Percentiles rank a stretch among this genome's conserved stretches.
Conservation (phyloP, 371 early-diverging fungal genomes). For the Mortierella sp. region DNA sequence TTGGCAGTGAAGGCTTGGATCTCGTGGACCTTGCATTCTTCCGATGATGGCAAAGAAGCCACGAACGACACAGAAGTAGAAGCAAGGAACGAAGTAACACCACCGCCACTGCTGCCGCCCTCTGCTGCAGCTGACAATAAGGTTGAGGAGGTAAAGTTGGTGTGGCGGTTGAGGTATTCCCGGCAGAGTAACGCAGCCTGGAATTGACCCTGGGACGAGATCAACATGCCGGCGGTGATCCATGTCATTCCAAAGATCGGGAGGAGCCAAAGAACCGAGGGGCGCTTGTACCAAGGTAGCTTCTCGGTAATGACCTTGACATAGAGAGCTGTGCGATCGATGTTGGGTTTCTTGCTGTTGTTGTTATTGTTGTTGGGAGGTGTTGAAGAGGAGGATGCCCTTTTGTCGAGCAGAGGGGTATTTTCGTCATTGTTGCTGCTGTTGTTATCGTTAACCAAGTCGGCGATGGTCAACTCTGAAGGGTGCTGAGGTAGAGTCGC, state of each 20-base stretch:
- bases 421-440: constrained; percentile 7
- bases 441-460: neutral
- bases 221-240: constrained; percentile 37
- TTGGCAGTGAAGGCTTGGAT: constrained; percentile 48
- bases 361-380: neutral
- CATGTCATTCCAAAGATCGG: constrained; percentile 36
- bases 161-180: constrained; percentile 39
- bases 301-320: constrained; percentile 31
- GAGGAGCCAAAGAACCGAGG: constrained; percentile 35
- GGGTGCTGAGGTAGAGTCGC: constrained; percentile 15
- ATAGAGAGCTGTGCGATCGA: constrained; percentile 29
- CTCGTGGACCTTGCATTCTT: constrained; percentile 31
- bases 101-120: neutral
- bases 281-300: constrained; percentile 47
- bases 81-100: neutral
- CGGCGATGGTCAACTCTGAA: constrained; percentile 26
- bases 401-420: constrained; percentile 12
- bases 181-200: constrained; percentile 45
- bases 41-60: constrained; percentile 13
- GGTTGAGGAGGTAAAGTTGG: constrained; percentile 6
- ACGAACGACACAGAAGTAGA: neutral
- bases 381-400: neutral
- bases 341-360: neutral
- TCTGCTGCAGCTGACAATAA: neutral
- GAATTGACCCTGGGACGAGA: constrained; percentile 39